Conservation (phyloP, 345 rosid genomes). For the Hibiscus syriacus region DNA sequence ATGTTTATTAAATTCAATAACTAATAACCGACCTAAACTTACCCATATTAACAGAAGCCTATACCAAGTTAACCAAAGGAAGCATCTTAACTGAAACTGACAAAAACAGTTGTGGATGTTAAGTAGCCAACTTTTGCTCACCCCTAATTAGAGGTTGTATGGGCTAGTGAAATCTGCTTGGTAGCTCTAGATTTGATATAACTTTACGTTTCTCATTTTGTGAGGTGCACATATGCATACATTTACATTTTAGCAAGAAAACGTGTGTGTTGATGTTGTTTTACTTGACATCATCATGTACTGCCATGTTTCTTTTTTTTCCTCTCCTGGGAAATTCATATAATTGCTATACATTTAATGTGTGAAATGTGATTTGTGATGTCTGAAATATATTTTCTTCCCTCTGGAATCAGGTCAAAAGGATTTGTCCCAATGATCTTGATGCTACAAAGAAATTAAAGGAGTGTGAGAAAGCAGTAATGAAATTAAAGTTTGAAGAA, state of each 20-base stretch:
- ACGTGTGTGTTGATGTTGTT: neutral
- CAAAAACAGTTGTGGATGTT: no score
- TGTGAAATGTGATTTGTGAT: neutral
- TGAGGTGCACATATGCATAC: neutral
- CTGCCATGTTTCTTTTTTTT: neutral
- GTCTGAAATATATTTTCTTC: neutral
- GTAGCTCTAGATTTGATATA: neutral
- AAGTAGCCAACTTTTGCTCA: no score
- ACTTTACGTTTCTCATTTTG: neutral
- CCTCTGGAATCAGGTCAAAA: constrained; percentile 53
- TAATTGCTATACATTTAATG: neutral
- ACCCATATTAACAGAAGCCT: no score
- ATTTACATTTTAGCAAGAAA: neutral
- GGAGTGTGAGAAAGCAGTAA: constrained; percentile 92
- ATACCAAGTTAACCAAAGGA: no score
- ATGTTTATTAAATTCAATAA: no score
- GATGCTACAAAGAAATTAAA: constrained; percentile 88
- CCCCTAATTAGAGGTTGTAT: no score
- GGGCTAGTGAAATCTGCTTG: neutral
- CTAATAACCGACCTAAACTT: no score
- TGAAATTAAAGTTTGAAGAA: constrained; percentile 91
- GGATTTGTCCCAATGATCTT: constrained; percentile 80
- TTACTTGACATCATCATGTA: neutral
- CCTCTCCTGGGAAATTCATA: neutral
- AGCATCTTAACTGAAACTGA: no score